Evolutionary conservation across 805 yeast species (phyloP).

Genomic region (Kuraishia piskuri): DNA sequence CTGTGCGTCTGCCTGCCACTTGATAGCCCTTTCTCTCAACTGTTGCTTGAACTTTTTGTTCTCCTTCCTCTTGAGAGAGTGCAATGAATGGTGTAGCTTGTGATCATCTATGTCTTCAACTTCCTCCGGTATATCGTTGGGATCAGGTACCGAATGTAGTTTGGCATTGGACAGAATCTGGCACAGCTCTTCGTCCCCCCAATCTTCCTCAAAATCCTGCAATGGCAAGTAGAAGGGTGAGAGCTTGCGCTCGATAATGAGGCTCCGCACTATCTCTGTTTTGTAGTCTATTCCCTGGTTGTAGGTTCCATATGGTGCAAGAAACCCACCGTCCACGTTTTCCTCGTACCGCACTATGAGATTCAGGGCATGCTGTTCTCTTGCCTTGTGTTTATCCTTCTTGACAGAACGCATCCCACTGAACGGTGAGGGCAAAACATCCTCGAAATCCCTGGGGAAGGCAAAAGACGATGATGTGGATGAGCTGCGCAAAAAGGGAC

Average conservation of each 20-base stretch:
- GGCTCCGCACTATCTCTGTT: slow-evolving; percentile 59
- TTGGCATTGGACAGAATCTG: slow-evolving; percentile 39
- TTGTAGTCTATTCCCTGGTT: slow-evolving; percentile 69
- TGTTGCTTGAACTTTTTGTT: slow-evolving; percentile 32
- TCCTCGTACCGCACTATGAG: slow-evolving; percentile 56
- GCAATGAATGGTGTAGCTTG: slow-evolving; percentile 41
- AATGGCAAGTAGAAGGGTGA: slow-evolving; percentile 92
- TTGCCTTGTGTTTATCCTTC: slow-evolving; percentile 35
- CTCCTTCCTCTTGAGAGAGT: slow-evolving; percentile 38
- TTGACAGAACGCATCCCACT: slow-evolving; percentile 16
- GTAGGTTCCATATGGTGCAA: slow-evolving; percentile 90
- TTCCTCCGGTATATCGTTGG: slow-evolving; percentile 39
- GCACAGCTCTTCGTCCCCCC: slow-evolving; percentile 66
- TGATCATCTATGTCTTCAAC: slow-evolving; percentile 58
- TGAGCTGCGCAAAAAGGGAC: not conserved
- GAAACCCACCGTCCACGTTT: slow-evolving; percentile 86
- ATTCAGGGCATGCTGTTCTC: slow-evolving; percentile 46
- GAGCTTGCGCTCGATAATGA: slow-evolving; percentile 60
- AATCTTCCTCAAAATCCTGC: slow-evolving; percentile 62
- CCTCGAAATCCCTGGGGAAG: slow-evolving; percentile 10
- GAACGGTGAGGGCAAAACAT: not conserved
- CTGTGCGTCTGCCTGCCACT: slow-evolving; percentile 28
- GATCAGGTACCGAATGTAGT: slow-evolving; percentile 44
- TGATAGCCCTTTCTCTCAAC: slow-evolving; percentile 29
- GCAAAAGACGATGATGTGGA: slow-evolving; percentile 8